Base-by-base conservation (phyloP, 2,329 filamentous ascomycete genomes). In the Colletotrichum lindemuthianum region DNA sequence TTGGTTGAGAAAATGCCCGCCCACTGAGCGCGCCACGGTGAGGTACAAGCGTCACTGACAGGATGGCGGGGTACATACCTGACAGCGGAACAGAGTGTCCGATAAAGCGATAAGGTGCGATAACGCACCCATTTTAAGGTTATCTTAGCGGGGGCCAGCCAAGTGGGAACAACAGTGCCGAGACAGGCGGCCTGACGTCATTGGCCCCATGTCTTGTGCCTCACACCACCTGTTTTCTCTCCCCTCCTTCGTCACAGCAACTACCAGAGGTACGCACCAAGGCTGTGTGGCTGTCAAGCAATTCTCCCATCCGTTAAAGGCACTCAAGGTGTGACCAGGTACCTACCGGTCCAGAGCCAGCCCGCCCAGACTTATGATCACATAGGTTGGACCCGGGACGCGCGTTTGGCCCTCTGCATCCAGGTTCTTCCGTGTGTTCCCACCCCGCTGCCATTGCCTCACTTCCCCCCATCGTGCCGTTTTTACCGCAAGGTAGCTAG, bases 171-270 rank as follows among this genome's bases (percentile, higher is more conserved):
- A 40, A 41, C 59, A 49, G 43, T 65, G 63, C 63, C 63, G 61
- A 64, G 50, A 48, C 65, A 60, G 45, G 54, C 40, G 65, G 63
- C 58, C 68, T 69, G 67, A 69, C 66, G 67, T 69, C 66, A 69
- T 67, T 52, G 8, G 52, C 47, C 52, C 63, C 58, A 63, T 24
- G 41, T 39, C n/a, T 63, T 45, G 53, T 55, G 63, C 41, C 45
- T 55, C 51, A 50, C 52, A 63, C 43, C 60, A 59, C 59, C 47
- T 41, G 55, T 50, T 57, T 53, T 63, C 16, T 4, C 24, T 24
- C 24, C 24, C 24, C 24, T 24, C 24, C 24, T 24, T 24, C 24
- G 24, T 24, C 24, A 24, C 24, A 24, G 24, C 24, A 24, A 24
- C 24, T 24, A 24, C 24, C 24, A 24, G 24, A 24, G 24, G 24